Evolutionary conservation across 2,329 filamentous ascomycete species (phyloP), one percentile per base, ranked within the genome.

Genomic region (Diaporthe vexans): DNA sequence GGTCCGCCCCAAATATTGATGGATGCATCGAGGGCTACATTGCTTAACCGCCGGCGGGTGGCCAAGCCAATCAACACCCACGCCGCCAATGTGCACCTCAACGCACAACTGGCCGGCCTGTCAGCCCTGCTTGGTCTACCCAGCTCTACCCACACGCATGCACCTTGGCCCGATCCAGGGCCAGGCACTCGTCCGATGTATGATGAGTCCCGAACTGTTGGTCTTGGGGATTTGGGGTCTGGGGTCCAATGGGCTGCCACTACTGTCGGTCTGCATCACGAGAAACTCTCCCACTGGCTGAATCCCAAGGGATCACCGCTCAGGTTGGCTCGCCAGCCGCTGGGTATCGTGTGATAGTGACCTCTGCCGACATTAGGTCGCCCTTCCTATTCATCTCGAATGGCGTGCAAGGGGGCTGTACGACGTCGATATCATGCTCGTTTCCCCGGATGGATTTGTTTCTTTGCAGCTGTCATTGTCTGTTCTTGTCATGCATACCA

Each of bases 331-430:
- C 43, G 9, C 65, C 68, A 73, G 74, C 74, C 68, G 72, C 72
- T 75, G 72, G 72, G 59, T 65, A 57, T 17, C 33, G 74, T 75
- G 74, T 75, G 74, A 75, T 75, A 74, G 74, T 75, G 74, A 75
- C 61, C 35, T 68, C 54, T 72, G 72, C 72, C 68, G 74, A 54
- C 68, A 74, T 73, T 24, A 72, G 74, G 46, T 35, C 59, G 68
- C 43, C 24, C 13, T 63, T 46, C 35, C 13, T 17, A 7, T 13
- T 54, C 26, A 51, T 63, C n/a, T 43, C 24, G n/a, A 37, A 54
- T 29, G 59, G 37, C 46, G 46, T 40, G 8, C 48, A 37, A 35
- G 48, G 46, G 46, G n/a, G 13, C 9, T 58, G 70, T 75, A 21
- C 70, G 11, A 71, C 73, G 5, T 56, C 48, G 51, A 76, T 76